Base-by-base conservation (phyloP, 495 filamentous ascomycete genomes). In the Aspergillus biplanus region DNA sequence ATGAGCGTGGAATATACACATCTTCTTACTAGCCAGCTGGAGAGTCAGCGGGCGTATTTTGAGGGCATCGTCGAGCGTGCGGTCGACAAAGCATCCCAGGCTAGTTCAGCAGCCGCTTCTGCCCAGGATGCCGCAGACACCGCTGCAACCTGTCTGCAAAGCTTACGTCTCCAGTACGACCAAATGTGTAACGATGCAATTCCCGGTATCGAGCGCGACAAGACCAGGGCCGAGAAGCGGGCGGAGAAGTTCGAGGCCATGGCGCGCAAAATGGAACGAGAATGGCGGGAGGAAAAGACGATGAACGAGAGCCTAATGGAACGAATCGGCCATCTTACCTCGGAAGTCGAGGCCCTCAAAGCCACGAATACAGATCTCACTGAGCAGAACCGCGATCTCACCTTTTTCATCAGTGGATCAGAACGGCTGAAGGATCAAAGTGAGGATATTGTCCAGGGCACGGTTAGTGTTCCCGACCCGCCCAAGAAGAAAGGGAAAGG, bases 1-100 rank as follows among this genome's bases (percentile, higher is more conserved):
- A 95, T 98, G 73, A 90, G 90, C 60, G 85, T 92, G 61, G 95
- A 99, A 77, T 98, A 98, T 71, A 92, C 95, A 6, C 92, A 97
- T 67, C 87, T 99, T 7, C 86, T 98, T 1, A 96, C 91, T 9
- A 89, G 84, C 59, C 95, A 99, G 72, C 85, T 99, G 18, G 96
- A 98, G 67, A 90, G 86, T 59, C 95, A 99, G 68, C 87, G 95
- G 48, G 82, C 90, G 5, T 99, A 98, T 73, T 99, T 96, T 68
- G 95, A 97, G 70, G 94, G 95, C 66, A 87, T 96, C 73, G 84
- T 99, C 62, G 89, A 89, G 69, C 92, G 95, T 59, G 92, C 93
- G 2, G 94, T 88, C 0, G 93, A 97, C 75, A 99, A 98, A 74
- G 93, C 96, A 2, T 82, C 87, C 16, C 85, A 89, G 67, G 92